These are phyloP conservation scores for Combretum micranthum DNA, from an alignment of 345 rosid genomes.

Conservation along the genomic window DNA sequence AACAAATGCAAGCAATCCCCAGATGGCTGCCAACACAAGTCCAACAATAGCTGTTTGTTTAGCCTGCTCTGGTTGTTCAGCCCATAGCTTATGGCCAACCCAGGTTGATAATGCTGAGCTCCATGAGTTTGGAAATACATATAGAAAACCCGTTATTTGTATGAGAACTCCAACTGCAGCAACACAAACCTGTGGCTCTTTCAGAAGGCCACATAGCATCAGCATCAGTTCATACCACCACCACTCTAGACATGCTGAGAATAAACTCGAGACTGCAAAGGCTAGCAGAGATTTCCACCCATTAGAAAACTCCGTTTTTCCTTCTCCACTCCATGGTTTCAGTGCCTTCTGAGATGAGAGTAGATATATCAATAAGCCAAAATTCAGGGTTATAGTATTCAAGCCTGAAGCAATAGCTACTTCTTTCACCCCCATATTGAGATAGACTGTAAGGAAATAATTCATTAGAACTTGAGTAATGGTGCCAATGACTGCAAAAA, in stretches of 20 bases:
- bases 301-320: background rate
- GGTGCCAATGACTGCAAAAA: conserved; percentile 12
- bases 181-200: conserved; percentile 21
- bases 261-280: conserved; percentile 18
- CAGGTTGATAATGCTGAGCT: conserved; percentile 19
- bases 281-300: conserved; percentile 19
- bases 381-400: conserved; percentile 12
- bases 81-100: conserved; percentile 25
- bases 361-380: conserved; percentile 18
- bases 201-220: conserved; percentile 22
- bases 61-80: conserved; percentile 18
- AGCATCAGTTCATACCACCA: conserved; percentile 39
- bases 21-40: conserved; percentile 12
- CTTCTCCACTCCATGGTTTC: conserved; percentile 25
- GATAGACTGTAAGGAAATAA: conserved; percentile 15
- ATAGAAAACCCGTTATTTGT: conserved; percentile 28
- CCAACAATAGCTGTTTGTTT: conserved; percentile 14
- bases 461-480: conserved; percentile 28
- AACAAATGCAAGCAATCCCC: conserved; percentile 15
- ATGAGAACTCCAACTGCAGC: conserved; percentile 34
- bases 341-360: conserved; percentile 12
- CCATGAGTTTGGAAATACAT: conserved; percentile 26
- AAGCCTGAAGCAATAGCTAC: conserved; percentile 23
- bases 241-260: conserved; percentile 33
- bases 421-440: conserved; percentile 20